Base-by-base conservation (phyloP, 140 eudicot genomes). In the Flaveria floridana region DNA sequence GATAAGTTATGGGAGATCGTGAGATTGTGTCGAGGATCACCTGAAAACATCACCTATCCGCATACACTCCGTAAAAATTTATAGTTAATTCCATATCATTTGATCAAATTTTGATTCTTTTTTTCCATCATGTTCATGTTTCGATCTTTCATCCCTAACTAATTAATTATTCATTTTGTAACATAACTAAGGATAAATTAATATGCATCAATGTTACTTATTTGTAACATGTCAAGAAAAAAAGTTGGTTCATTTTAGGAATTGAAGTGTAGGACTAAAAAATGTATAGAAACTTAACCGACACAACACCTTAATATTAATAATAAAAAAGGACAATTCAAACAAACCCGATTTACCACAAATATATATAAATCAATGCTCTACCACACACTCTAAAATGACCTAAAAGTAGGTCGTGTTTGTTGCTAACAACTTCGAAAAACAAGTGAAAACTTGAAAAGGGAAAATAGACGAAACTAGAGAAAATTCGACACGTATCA, bases 341-440 rank as follows among this genome's bases (percentile, higher is more conserved):
- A 65, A 56, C 65, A 44, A 28, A 37, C 65, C 55, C 7, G 28
- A 18, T 56, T 15, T 80, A 74, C 80, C 83, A 80, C 83, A 73
- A 79, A 64, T 41, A 59, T 66, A 44, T 66, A 80, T 47, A 71
- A 68, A 79, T 53, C 41, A 58, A 55, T 66, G 67, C 75, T 79
- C 83, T 41, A 80, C 79, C 83, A 56, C 83, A 67, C 75, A 80
- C 83, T 67, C 83, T 74, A 18, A 80, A 80, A 47, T 23, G 23
- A 73, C 83, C 83, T 58, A 67, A 80, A 74, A 73, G 39, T n/a
- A 4, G 53, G 83, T 73, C 71, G 62, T 44, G 58, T 79, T 73
- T 79, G 48, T 79, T 73, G 71, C 76, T 50, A 80, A 80, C 76
- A 56, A 66, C 58, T 56, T 61, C 71, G 8, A 80, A 59, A 67